phyloP scores from a whole-genome alignment of 1,284 basidiomycete species.

The Tilletia walkeri region DNA sequence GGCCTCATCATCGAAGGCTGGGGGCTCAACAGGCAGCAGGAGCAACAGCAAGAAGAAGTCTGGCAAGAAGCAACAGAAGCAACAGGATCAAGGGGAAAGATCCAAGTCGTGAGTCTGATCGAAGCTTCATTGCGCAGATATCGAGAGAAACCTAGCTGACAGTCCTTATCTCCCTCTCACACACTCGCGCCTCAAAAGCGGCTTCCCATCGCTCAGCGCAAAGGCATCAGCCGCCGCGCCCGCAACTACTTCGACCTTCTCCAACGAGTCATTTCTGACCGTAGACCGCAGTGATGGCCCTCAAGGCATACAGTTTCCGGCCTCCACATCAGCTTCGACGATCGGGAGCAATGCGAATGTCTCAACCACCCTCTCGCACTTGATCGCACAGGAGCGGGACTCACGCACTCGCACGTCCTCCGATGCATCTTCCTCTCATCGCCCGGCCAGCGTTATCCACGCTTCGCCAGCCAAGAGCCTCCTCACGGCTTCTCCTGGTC shows the following conservation, averaged over 20 bases:
- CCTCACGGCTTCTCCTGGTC: background rate
- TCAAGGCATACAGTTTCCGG: background rate
- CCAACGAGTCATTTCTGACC: background rate
- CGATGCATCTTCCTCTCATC: background rate
- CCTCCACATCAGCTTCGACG: background rate
- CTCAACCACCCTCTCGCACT: background rate
- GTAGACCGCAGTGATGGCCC: background rate
- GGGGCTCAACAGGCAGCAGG: too few relatives aligned
- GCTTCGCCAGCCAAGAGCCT: background rate
- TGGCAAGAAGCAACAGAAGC: background rate
- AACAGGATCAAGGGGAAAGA: background rate
- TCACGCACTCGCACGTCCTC: background rate
- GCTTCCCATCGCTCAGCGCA: background rate
- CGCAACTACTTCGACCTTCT: background rate
- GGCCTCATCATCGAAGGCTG: too few relatives aligned
- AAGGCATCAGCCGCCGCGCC: conserved; percentile 7
- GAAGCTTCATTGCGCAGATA: background rate
- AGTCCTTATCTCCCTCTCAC: background rate
- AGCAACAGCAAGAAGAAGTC: background rate
- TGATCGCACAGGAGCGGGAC: background rate
- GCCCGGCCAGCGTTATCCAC: background rate
- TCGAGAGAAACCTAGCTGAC: background rate
- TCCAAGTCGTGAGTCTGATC: background rate
- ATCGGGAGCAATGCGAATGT: conserved; percentile 3
- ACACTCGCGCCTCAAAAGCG: background rate